Evolutionary conservation across 345 rosid species (phyloP).

Genomic region (Turritis glabra): DNA sequence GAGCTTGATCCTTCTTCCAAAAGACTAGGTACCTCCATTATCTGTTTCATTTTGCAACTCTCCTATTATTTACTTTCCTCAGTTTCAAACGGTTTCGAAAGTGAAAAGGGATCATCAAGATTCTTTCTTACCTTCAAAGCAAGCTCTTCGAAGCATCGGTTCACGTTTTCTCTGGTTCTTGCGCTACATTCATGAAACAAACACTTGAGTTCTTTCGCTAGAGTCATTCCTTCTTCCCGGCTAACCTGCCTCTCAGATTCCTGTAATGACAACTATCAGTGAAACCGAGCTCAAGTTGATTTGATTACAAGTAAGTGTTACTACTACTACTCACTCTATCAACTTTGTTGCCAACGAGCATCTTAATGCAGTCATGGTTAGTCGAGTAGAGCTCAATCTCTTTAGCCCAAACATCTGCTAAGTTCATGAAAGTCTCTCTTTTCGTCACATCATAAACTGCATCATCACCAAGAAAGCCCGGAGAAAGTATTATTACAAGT

Average conservation of each 20-base stretch:
- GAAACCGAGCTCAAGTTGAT: conserved; percentile 3
- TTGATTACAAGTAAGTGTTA: background rate
- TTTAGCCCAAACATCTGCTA: conserved; percentile 82
- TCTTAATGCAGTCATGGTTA: conserved; percentile 67
- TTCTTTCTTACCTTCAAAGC: conserved; percentile 54
- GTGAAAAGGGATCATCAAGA: conserved; percentile 8
- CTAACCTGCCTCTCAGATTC: conserved; percentile 80
- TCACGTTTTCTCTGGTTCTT: conserved; percentile 65
- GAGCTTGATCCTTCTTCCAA: conserved; percentile 72
- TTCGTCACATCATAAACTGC: conserved; percentile 90
- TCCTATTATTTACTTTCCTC: background rate
- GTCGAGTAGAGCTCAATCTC: conserved; percentile 84
- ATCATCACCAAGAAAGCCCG: conserved; percentile 8
- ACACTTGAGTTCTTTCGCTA: conserved; percentile 71
- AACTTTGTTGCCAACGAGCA: conserved; percentile 88
- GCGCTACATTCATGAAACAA: conserved; percentile 87
- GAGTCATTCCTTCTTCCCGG: conserved; percentile 82
- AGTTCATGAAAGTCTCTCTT: conserved; percentile 73
- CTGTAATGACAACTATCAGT: conserved; percentile 40
- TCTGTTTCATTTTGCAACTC: conserved; percentile 42
- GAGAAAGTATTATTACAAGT: conserved; percentile 2
- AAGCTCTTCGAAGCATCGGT: conserved; percentile 74
- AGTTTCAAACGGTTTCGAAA: background rate
- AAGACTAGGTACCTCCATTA: conserved; percentile 74
- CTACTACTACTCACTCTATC: conserved; percentile 58